Percentiles rank a stretch among this genome's conserved stretches.
These are phyloP conservation scores for Bertia moriformis DNA, from an alignment of 2,329 filamentous ascomycete species.

Conservation along the genomic window DNA sequence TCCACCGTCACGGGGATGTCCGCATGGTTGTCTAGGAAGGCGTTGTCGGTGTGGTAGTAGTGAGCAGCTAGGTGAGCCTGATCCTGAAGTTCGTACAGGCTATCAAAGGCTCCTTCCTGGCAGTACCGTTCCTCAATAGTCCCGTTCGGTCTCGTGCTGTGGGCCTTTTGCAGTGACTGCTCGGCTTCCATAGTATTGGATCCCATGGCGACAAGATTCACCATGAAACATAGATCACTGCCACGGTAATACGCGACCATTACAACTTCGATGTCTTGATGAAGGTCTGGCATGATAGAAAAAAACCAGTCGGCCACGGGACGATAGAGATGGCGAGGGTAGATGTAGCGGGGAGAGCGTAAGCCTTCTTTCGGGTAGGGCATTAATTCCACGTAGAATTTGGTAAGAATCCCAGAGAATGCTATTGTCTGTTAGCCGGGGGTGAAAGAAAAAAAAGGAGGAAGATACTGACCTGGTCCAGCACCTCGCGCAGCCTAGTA, in stretches of 20 bases:
- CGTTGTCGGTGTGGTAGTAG: not conserved
- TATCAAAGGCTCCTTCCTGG: not conserved
- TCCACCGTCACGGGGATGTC: not conserved
- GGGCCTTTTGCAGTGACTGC: not conserved
- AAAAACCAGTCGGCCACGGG: conserved; percentile 29
- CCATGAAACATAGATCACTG: not conserved
- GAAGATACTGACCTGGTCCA: conserved; percentile 19
- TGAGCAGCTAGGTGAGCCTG: not conserved
- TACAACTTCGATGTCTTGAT: not conserved
- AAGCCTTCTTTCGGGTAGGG: conserved; percentile 16
- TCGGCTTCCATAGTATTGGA: not conserved
- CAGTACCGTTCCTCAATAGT: not conserved
- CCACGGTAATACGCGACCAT: not conserved
- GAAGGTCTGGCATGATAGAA: not conserved
- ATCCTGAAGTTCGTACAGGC: not conserved
- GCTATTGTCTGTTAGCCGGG: conserved; percentile 13
- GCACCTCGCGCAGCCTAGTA: conserved; percentile 32
- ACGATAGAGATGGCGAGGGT: conserved; percentile 25
- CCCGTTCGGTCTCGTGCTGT: not conserved
- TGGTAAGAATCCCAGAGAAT: conserved; percentile 35
- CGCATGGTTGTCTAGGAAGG: not conserved
- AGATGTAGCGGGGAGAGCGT: conserved; percentile 25
- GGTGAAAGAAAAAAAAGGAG: not conserved
- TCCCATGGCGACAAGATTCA: not conserved
- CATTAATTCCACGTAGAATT: conserved; percentile 28